Base-by-base conservation (phyloP, 306 rosid genomes). In the Trifolium subterraneum region DNA sequence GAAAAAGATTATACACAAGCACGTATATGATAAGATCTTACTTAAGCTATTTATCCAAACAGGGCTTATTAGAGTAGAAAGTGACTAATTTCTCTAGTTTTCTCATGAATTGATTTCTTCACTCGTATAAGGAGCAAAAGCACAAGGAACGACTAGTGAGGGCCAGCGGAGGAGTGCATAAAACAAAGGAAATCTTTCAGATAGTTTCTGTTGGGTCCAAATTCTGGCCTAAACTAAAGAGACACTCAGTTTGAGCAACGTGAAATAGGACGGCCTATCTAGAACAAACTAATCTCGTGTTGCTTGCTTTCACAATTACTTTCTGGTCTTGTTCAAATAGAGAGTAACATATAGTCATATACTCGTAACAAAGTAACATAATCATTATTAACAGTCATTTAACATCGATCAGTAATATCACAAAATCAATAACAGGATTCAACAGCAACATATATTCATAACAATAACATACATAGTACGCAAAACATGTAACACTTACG, bases 401-500 rank as follows among this genome's bases (percentile, higher is more conserved):
- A 64, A 54, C 25, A 73, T 68, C 3, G 4, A 66, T 48, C 8
- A 60, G 64, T 22, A 76, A 15, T 10, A 19, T 4, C 6, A 9
- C 67, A 42, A 64, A 14, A 52, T 54, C 51, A 42, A 51, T 16
- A 63, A 14, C 22, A 33, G 4, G 33, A 67, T 14, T 13, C 39
- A 2, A 18, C 16, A 51, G 41, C 29, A 12, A 19, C 73, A 75
- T 11, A 50, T 33, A 65, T 55, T 70, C 25, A 14, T 45, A n/a
- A 56, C 11, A 56, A 47, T 51, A 38, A 62, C 55, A 59, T 61
- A 56, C 31, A 44, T 42, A 79, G 42, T 29, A 69, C 13, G 19
- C 23, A 75, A 55, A 16, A 47, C 19, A 31, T 58, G 82, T 60
- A 39, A 74, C 14, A 84, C 97, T 89, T 85, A 93, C 98, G 84